Evolutionary conservation across 176 grass and related monocot species (phyloP).

Genomic region (Triticum turgidum): DNA sequence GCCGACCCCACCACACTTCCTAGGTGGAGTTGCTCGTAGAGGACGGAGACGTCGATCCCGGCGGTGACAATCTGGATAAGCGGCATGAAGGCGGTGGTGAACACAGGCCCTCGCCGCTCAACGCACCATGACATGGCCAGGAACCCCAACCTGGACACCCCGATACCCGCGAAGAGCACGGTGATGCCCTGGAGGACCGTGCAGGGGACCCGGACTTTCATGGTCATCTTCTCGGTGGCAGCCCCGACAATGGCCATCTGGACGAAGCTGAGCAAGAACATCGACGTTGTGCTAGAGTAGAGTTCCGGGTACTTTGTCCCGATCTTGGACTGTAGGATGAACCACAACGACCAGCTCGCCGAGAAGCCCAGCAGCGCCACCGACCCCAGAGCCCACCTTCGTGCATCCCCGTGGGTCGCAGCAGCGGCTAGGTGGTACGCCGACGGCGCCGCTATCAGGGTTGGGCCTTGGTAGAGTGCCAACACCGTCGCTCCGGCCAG

Average conservation of each 20-base stretch:
- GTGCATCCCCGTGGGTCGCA: background rate
- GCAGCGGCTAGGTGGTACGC: too few relatives aligned
- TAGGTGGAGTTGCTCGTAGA: slow-evolving; percentile 69
- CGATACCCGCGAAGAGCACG: slow-evolving; percentile 49
- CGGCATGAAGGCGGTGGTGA: slow-evolving; percentile 79
- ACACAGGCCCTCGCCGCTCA: slow-evolving; percentile 70
- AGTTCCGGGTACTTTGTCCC: slow-evolving; percentile 52
- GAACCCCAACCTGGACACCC: slow-evolving; percentile 63
- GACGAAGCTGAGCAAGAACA: slow-evolving; percentile 61
- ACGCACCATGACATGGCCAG: slow-evolving; percentile 78
- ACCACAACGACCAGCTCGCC: slow-evolving; percentile 57
- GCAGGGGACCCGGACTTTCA: slow-evolving; percentile 43
- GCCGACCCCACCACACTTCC: slow-evolving; percentile 60
- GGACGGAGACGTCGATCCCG: slow-evolving; percentile 49
- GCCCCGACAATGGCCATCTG: slow-evolving; percentile 48
- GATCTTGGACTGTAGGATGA: slow-evolving; percentile 61
- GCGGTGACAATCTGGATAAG: slow-evolving; percentile 59
- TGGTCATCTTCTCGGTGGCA: slow-evolving; percentile 20
- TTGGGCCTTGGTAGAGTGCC: slow-evolving; percentile 59
- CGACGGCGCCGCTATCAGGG: background rate
- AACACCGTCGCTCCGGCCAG: slow-evolving; percentile 53
- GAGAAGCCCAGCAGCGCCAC: slow-evolving; percentile 47
- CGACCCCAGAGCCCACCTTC: slow-evolving; percentile 56
- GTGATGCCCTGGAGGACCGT: slow-evolving; percentile 54
- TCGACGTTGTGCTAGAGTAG: slow-evolving; percentile 48